Evolutionary conservation across 352 stramenopile species (phyloP), one percentile per base, ranked within the genome.

Genomic region (Globisporangium abappressorium): DNA sequence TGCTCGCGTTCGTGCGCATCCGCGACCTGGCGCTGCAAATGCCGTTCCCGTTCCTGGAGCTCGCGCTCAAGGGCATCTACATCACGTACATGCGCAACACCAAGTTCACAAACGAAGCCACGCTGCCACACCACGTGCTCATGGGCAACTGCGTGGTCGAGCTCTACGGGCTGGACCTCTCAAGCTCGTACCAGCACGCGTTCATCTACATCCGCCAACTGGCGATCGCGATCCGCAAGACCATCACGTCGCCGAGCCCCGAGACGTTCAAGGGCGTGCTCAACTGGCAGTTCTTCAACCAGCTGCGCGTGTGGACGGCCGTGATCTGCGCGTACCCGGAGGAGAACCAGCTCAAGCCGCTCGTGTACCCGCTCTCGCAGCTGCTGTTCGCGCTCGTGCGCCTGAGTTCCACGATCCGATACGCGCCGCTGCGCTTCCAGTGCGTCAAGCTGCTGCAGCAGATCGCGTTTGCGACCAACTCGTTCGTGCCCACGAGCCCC

Each of bases 161-260:
- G 74, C 83, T 99, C 22, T 99, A 99, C 70, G 90, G 91, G 18
- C 73, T 99, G 20, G 96, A 99, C 77, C 84, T 98, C 55, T 90
- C 92, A 22, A 97, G 92, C 65, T 97, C 97, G 53, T 99, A 99
- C 85, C 97, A 99, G 77, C 97, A 99, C 80, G 97, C 97, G 22
- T 99, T 99, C 75, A 89, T 99, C 33, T 99, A 99, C 82, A 98
- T 99, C 62, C 93, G 98, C 34, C 95, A 99, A 76, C 79, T 99
- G 58, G 97, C 97, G n/a, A 94, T 99, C 63, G 93, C 98, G 74
- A 85, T 99, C 57, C 90, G 98, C 65, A 96, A 97, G 62, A 98
- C 97, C 15, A 96, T 99, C 74, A 94, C 89, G 62, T 95, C 97
- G 62, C 97, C 97, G n/a, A 96, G 90, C 26, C 78, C 89, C 2